Evolutionary conservation across 2,329 filamentous ascomycete genomes (phyloP).

Genomic region (Annulohypoxylon truncatum): DNA sequence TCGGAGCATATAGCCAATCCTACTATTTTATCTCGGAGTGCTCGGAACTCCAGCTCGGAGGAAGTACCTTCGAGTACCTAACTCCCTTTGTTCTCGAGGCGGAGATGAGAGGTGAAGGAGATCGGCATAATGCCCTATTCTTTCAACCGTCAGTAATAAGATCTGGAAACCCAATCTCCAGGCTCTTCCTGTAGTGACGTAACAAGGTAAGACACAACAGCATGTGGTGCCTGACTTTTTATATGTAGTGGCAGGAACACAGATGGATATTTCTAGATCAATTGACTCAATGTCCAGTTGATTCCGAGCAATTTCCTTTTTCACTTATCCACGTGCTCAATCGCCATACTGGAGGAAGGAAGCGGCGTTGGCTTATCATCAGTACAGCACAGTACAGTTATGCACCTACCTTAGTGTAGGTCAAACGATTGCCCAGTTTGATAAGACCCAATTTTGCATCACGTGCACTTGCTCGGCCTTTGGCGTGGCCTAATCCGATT

Average conservation of each 20-base stretch:
- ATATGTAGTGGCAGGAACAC: not conserved
- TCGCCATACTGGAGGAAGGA: not conserved
- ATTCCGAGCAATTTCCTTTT: not conserved
- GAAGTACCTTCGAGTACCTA: constrained; percentile 4
- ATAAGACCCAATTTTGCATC: constrained; percentile 28
- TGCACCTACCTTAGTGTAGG: not conserved
- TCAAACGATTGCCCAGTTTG: constrained; percentile 11
- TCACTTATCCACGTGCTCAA: not conserved
- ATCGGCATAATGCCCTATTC: not conserved
- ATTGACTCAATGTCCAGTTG: not conserved
- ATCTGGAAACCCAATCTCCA: not conserved
- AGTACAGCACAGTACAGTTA: not conserved
- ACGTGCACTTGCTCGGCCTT: constrained; percentile 38
- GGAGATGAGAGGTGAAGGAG: constrained; percentile 1
- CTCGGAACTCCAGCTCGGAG: constrained; percentile 30
- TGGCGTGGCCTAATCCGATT: constrained; percentile 42
- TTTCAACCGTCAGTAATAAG: constrained; percentile 1
- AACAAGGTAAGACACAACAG: constrained; percentile 1
- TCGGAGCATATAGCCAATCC: constrained; percentile 7
- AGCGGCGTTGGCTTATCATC: constrained; percentile 8
- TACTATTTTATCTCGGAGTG: constrained; percentile 19
- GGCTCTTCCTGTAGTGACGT: constrained; percentile 16
- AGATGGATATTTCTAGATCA: not conserved
- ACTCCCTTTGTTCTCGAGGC: not conserved
- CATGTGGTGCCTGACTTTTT: constrained; percentile 8